Evolutionary conservation across 2,329 filamentous ascomycete species (phyloP).

Genomic region (Hypomyces rosellus): DNA sequence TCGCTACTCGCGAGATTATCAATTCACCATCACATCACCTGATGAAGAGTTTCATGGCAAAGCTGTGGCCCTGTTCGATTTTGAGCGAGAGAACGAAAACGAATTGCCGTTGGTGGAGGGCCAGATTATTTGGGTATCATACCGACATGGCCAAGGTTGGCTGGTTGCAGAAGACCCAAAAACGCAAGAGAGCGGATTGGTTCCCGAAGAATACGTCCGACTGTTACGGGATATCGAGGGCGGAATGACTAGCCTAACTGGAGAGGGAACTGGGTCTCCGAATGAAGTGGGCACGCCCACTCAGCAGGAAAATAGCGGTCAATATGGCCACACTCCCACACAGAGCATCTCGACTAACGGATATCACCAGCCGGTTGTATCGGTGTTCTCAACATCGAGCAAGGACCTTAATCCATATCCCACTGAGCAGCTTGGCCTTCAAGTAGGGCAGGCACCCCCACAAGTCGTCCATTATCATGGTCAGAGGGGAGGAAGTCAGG

Average conservation of each 20-base stretch:
- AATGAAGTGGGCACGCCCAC: slow-evolving; percentile 56
- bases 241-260: slow-evolving; percentile 68
- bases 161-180: slow-evolving; percentile 93
- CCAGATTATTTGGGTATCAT: slow-evolving; percentile 94
- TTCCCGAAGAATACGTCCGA: slow-evolving; percentile 94
- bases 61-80: slow-evolving; percentile 91
- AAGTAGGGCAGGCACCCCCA: slow-evolving; percentile 56
- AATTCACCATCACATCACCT: slow-evolving; percentile 89
- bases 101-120: slow-evolving; percentile 89
- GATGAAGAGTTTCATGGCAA: slow-evolving; percentile 98
- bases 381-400: slow-evolving; percentile 64
- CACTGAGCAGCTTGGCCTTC: slow-evolving; percentile 56
- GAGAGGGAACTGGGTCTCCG: slow-evolving; percentile 47
- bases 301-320: slow-evolving; percentile 48
- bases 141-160: slow-evolving; percentile 95
- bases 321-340: slow-evolving; percentile 42
- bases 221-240: slow-evolving; percentile 90
- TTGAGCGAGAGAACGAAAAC: slow-evolving; percentile 92
- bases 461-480: slow-evolving; percentile 64
- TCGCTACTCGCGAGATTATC: slow-evolving; percentile 84
- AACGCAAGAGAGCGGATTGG: slow-evolving; percentile 87
- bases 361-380: slow-evolving; percentile 63
- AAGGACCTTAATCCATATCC: slow-evolving; percentile 64
- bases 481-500: slow-evolving; percentile 60
- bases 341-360: slow-evolving; percentile 47